These are phyloP conservation scores for Nicotiana tomentosiformis DNA, from an alignment of 257 asterid genomes.

Conservation along the genomic window DNA sequence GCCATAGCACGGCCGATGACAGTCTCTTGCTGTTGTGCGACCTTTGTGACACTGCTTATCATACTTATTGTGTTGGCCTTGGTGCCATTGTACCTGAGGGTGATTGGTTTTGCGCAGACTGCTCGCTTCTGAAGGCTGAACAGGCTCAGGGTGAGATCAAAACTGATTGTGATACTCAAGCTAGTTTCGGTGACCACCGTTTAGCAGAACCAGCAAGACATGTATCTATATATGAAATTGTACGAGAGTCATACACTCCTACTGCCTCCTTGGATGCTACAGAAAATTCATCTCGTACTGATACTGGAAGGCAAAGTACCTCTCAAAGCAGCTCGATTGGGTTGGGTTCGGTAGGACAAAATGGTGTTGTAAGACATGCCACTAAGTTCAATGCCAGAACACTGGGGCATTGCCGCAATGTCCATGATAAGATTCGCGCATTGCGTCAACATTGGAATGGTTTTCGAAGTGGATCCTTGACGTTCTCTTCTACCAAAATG, in stretches of 20 bases:
- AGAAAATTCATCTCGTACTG: constrained; percentile 10
- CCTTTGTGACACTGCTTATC: constrained; percentile 67
- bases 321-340: background rate
- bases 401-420: constrained; percentile 41
- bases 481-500: constrained; percentile 31
- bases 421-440: constrained; percentile 42
- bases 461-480: constrained; percentile 41
- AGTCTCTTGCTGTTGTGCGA: constrained; percentile 60
- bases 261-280: constrained; percentile 13
- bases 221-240: constrained; percentile 35
- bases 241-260: constrained; percentile 34
- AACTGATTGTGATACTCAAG: constrained; percentile 19
- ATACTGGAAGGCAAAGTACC: constrained; percentile 11
- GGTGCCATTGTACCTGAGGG: constrained; percentile 68
- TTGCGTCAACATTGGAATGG: constrained; percentile 62
- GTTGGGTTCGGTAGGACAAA: constrained; percentile 21
- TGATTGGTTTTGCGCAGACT: constrained; percentile 80
- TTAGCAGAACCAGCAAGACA: constrained; percentile 16
- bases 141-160: constrained; percentile 30
- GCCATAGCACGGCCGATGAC: constrained; percentile 42
- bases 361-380: constrained; percentile 11
- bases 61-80: constrained; percentile 66
- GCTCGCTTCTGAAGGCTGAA: constrained; percentile 54
- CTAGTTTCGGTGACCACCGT: constrained; percentile 5
- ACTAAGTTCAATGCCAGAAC: constrained; percentile 40